Evolutionary conservation across 257 asterid species (phyloP).

Genomic region (Solanum chaucha): DNA sequence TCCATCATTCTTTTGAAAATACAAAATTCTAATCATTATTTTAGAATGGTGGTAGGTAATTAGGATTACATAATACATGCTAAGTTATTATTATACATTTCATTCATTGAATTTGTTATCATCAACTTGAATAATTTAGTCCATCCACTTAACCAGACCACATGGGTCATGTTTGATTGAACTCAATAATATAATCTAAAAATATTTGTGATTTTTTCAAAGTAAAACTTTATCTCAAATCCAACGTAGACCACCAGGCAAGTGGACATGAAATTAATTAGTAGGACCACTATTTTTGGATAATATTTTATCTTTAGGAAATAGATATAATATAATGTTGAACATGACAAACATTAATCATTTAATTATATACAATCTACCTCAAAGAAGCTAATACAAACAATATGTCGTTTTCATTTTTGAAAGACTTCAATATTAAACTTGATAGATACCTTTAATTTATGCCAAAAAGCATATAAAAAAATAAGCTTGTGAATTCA

Average conservation of each 20-base stretch:
- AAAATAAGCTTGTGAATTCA: background rate
- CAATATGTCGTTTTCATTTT: background rate
- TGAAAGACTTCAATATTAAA: background rate
- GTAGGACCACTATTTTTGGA: background rate
- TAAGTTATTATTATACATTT: slow-evolving; percentile 1
- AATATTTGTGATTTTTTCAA: background rate
- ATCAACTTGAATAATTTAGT: background rate
- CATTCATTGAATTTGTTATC: slow-evolving; percentile 8
- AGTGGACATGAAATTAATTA: slow-evolving; percentile 4
- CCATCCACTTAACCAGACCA: slow-evolving; percentile 2
- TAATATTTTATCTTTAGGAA: background rate
- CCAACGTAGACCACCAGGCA: slow-evolving; percentile 3
- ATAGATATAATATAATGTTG: background rate
- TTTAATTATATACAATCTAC: background rate
- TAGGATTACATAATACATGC: slow-evolving; percentile 9
- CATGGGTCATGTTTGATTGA: slow-evolving; percentile 19
- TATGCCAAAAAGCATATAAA: background rate
- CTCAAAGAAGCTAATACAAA: background rate
- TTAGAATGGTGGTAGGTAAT: background rate
- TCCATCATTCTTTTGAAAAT: background rate
- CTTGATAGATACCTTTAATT: background rate
- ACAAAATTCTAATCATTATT: background rate
- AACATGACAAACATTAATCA: background rate
- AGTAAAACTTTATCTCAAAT: background rate
- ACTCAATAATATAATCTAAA: background rate